These are phyloP conservation scores for Stagonosporopsis cucurbitacearum DNA, from an alignment of 2,329 filamentous ascomycete genomes.

Conservation along the genomic window DNA sequence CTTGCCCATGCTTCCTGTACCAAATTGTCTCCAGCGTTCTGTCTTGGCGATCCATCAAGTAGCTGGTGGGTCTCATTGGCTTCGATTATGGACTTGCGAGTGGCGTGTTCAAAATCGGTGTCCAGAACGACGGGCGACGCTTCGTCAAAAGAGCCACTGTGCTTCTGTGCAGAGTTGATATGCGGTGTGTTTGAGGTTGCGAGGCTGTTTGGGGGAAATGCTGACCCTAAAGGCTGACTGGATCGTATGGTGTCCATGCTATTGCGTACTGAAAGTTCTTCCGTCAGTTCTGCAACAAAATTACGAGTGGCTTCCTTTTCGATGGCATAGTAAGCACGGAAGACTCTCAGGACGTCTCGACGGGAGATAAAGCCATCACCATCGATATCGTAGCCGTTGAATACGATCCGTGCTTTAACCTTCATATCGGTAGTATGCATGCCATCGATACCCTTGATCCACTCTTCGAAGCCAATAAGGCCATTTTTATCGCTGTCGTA, in stretches of 20 bases:
- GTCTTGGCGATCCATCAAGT: slow-evolving; percentile 2
- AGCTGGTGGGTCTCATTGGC: slow-evolving; percentile 19
- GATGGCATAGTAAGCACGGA: slow-evolving; percentile 88
- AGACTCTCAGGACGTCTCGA: slow-evolving; percentile 88
- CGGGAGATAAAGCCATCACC: slow-evolving; percentile 84
- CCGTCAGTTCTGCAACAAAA: slow-evolving; percentile 75
- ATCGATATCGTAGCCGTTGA: slow-evolving; percentile 90
- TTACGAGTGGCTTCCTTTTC: slow-evolving; percentile 90
- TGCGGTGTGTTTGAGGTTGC: slow-evolving; percentile 26
- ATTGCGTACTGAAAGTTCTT: slow-evolving; percentile 71
- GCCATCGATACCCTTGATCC: slow-evolving; percentile 78
- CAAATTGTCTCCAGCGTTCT: slow-evolving; percentile 30
- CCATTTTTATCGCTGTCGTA: slow-evolving; percentile 92
- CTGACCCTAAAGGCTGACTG: slow-evolving; percentile 55
- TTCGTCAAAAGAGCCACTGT: slow-evolving; percentile 39
- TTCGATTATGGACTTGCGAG: slow-evolving; percentile 25
- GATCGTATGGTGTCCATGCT: slow-evolving; percentile 51
- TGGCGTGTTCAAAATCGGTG: slow-evolving; percentile 32
- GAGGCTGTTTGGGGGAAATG: slow-evolving; percentile 50
- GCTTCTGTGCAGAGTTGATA: slow-evolving; percentile 40
- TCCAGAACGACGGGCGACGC: slow-evolving; percentile 32
- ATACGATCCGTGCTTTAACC: slow-evolving; percentile 64
- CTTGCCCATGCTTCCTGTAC: slow-evolving; percentile 73
- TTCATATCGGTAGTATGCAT: slow-evolving; percentile 59
- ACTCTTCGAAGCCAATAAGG: slow-evolving; percentile 91